Base-by-base conservation (phyloP, 768 basidiomycete genomes). In the Pisolithus orientalis region DNA sequence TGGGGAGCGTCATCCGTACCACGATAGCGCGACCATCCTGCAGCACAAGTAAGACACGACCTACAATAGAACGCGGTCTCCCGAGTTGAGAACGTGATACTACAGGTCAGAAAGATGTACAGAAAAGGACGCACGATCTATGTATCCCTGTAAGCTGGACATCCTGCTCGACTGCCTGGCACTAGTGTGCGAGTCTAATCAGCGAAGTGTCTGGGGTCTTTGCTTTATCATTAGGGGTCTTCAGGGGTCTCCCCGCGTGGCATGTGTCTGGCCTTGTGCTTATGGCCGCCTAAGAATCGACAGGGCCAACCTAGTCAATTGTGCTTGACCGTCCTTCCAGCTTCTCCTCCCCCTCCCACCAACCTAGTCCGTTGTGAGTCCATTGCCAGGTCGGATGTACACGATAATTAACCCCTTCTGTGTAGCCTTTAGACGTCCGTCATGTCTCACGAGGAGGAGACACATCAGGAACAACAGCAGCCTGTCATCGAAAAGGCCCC, bases 21-120 rank as follows among this genome's bases (percentile, higher is more conserved):
- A 95, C 84, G 66, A 98, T 96, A 39, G 88, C 83, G 62, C 95
- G 84, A 48, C 95, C 95, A 68, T 99, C 95, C 76, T 97, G 93
- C 32, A 97, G 85, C 57, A 97, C 84, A 65, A 98, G 84, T 53
- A 94, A 80, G 60, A 98, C 94, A 67, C 85, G 89, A 61, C 87
- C 91, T 94, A 64, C 6, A 49, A 42, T 34, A 34, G 34, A 34
- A 34, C 34, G 34, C 13, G 34, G 34, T 11, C 34, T 4, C 34
- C 34, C 34, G 5, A 34, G 34, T 14, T 34, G 34, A 34, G 34
- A 21, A 21, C 34, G 13, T 29, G 25, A 27, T 10, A 31, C 38
- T 38, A 5, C 2, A 24, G 6, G 14, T 39, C 32, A 52, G 45
- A 44, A 17, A 48, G 32, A 9, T 16, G 53, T 32, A 50, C 21